phyloP scores from a whole-genome alignment of 441 rosid genomes.

The Breynia disticha region DNA sequence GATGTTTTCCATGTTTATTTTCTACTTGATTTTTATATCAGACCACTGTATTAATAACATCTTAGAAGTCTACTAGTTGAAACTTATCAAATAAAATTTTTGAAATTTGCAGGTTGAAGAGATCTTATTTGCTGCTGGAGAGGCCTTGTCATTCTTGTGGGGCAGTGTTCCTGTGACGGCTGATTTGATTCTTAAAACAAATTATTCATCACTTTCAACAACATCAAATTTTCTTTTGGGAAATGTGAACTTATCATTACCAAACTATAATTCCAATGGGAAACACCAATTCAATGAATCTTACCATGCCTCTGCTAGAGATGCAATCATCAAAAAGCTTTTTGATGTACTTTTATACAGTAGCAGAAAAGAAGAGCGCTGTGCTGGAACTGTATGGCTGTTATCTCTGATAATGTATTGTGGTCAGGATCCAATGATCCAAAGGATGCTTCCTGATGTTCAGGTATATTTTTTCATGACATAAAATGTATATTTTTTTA shows the following conservation, averaged over 20 bases:
- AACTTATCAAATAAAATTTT: conserved; percentile 15
- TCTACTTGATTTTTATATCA: conserved; percentile 1
- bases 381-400: conserved; percentile 97
- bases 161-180: conserved; percentile 89
- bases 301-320: conserved; percentile 46
- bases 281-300: conserved; percentile 41
- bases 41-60: conserved; percentile 2
- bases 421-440: conserved; percentile 80
- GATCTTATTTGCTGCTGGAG: conserved; percentile 93
- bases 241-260: conserved; percentile 47
- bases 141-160: conserved; percentile 92
- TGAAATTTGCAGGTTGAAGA: conserved; percentile 77
- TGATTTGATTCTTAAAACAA: conserved; percentile 82
- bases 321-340: conserved; percentile 61
- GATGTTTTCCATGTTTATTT: conserved; percentile 3
- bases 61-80: conserved; percentile 6
- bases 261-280: conserved; percentile 31
- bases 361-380: conserved; percentile 92
- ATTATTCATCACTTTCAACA: conserved; percentile 81
- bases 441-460: conserved; percentile 84
- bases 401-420: conserved; percentile 87
- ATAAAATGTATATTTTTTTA: neutral
- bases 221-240: conserved; percentile 83
- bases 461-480: conserved; percentile 46
- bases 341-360: conserved; percentile 83